These are phyloP conservation scores for Royoungia palumana DNA, from an alignment of 768 basidiomycete species.

Conservation along the genomic window DNA sequence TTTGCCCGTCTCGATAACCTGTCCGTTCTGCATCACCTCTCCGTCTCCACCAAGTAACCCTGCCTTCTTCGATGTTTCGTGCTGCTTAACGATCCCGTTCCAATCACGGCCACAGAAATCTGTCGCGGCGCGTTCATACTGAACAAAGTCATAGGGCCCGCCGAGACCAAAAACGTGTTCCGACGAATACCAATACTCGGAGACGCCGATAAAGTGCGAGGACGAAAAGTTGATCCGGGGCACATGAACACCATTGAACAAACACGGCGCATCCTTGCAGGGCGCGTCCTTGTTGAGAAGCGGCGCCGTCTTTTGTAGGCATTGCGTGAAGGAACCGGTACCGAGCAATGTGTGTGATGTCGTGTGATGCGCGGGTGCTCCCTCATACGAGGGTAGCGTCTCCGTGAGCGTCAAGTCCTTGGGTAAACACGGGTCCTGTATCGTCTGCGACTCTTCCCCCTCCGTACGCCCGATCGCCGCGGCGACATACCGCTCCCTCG, in stretches of 20 bases:
- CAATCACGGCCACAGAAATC: slow-evolving; percentile 82
- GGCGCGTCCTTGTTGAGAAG: slow-evolving; percentile 82
- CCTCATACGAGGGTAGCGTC: slow-evolving; percentile 42
- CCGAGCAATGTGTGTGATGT: slow-evolving; percentile 68
- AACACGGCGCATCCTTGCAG: slow-evolving; percentile 81
- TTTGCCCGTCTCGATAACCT: slow-evolving; percentile 58
- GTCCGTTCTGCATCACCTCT: slow-evolving; percentile 57
- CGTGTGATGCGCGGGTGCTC: slow-evolving; percentile 41
- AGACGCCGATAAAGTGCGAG: slow-evolving; percentile 93
- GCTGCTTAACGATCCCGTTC: slow-evolving; percentile 67
- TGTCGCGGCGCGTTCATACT: slow-evolving; percentile 91
- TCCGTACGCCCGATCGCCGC: slow-evolving; percentile 60
- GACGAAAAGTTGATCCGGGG: slow-evolving; percentile 92
- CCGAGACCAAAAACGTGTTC: slow-evolving; percentile 95
- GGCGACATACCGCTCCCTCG: slow-evolving; percentile 88
- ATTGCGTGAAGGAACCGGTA: slow-evolving; percentile 87
- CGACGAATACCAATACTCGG: slow-evolving; percentile 99
- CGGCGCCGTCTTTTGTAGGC: slow-evolving; percentile 66
- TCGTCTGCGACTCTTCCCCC: slow-evolving; percentile 31
- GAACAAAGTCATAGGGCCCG: slow-evolving; percentile 92
- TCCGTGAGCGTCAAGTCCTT: slow-evolving; percentile 64
- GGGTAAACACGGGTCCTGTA: slow-evolving; percentile 91
- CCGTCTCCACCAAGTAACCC: slow-evolving; percentile 57
- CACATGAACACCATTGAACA: slow-evolving; percentile 93
- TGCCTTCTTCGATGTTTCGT: slow-evolving; percentile 50